A percentile compares a stretch with the other conserved stretches of the same genome.
These are phyloP conservation scores for Penicillium fuscoglaucum DNA, from an alignment of 2,329 filamentous ascomycete species.

Conservation along the genomic window DNA sequence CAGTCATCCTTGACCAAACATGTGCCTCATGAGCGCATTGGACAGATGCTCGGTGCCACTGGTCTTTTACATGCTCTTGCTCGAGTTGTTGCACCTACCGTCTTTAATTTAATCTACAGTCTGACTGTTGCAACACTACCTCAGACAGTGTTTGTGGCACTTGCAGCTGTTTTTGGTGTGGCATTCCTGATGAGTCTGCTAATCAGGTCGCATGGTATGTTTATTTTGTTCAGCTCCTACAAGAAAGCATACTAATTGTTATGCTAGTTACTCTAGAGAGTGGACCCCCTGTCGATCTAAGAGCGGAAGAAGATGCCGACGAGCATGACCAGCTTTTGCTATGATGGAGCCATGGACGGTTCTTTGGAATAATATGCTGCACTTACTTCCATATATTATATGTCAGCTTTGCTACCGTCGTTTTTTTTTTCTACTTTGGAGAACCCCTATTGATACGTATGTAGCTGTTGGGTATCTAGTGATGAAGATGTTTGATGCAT, in stretches of 20 bases:
- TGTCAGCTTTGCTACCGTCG: neutral
- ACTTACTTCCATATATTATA: neutral
- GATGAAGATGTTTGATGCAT: neutral
- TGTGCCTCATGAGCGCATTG: conserved; percentile 76
- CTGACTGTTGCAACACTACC: conserved; percentile 74
- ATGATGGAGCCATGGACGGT: neutral
- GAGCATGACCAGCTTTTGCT: conserved; percentile 20
- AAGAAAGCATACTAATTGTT: conserved; percentile 10
- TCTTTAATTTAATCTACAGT: conserved; percentile 86
- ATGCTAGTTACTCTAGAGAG: conserved; percentile 23
- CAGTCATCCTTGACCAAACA: conserved; percentile 88
- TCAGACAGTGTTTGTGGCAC: conserved; percentile 78
- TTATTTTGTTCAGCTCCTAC: neutral
- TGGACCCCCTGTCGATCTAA: conserved; percentile 9
- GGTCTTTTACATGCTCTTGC: conserved; percentile 82
- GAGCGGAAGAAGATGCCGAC: conserved; percentile 22
- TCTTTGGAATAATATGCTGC: conserved; percentile 1
- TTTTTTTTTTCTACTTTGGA: no score
- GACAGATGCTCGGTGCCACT: conserved; percentile 83
- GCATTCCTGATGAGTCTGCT: conserved; percentile 69
- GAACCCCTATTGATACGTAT: neutral
- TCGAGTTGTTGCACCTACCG: conserved; percentile 72
- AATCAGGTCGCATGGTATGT: conserved; percentile 72
- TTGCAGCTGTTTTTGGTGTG: conserved; percentile 65
- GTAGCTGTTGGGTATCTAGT: neutral